phyloP scores from a whole-genome alignment of 306 rosid species.

The Citrullus colocynthis region DNA sequence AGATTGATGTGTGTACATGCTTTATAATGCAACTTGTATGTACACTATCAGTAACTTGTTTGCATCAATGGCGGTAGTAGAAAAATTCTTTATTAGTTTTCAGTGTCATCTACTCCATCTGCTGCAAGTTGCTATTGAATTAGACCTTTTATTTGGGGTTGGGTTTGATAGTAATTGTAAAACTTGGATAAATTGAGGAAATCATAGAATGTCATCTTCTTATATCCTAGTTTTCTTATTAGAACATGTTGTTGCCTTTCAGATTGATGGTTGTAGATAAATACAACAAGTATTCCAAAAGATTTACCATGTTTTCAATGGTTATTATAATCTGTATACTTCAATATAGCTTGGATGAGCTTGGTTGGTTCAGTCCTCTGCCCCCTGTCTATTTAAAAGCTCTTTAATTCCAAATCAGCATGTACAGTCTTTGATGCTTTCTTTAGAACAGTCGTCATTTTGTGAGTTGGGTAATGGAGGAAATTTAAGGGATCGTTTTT shows the following conservation, averaged over 20 bases:
- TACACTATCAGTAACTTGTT: not conserved
- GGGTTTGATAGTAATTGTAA: not conserved
- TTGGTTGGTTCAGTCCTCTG: not conserved
- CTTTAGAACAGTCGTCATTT: not conserved
- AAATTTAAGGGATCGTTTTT: not conserved
- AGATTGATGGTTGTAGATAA: not conserved
- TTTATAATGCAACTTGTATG: not conserved
- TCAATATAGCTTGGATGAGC: not conserved
- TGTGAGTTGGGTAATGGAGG: not conserved
- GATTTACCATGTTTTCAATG: not conserved
- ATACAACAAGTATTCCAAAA: not conserved
- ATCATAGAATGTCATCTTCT: not conserved
- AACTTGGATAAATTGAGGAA: not conserved
- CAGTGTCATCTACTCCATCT: not conserved
- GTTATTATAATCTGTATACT: not conserved
- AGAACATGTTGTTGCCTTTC: not conserved
- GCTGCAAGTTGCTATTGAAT: not conserved
- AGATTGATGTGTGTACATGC: constrained; percentile 3
- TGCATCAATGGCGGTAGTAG: not conserved
- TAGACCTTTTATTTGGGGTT: not conserved
- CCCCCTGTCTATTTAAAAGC: not conserved
- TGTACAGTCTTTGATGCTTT: not conserved
- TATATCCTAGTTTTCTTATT: not conserved
- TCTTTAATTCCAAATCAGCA: not conserved
- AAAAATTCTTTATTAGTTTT: not conserved